These are phyloP conservation scores for Paspalum notatum DNA, from an alignment of 176 grass and related monocot genomes.

Conservation along the genomic window DNA sequence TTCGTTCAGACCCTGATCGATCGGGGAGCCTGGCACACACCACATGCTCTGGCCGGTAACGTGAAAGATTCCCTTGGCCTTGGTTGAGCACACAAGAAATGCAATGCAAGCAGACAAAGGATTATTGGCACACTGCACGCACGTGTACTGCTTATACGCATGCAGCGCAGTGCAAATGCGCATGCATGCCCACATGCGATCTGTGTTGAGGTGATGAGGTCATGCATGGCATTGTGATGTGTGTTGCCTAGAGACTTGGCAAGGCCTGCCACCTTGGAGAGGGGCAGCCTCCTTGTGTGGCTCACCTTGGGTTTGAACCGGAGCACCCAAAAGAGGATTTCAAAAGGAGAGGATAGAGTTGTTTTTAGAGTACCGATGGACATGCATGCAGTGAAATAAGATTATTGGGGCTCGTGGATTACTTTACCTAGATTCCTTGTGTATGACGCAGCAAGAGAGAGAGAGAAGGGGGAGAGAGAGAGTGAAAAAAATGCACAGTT, in stretches of 20 bases:
- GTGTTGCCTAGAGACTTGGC: conserved; percentile 21
- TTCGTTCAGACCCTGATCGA: neutral
- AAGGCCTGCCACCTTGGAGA: neutral
- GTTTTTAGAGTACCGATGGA: neutral
- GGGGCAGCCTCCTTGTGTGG: conserved; percentile 29
- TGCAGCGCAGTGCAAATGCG: neutral
- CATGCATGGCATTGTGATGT: conserved; percentile 17
- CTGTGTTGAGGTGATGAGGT: neutral
- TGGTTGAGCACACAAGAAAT: neutral
- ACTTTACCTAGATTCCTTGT: conserved; percentile 23
- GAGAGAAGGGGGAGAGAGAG: too few species aligned
- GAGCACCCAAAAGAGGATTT: neutral
- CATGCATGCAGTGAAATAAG: neutral
- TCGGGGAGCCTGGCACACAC: conserved; percentile 28
- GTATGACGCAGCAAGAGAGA: neutral
- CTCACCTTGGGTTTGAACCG: neutral
- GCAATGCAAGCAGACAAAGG: neutral
- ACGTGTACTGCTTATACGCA: too few species aligned
- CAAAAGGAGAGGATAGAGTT: conserved; percentile 5
- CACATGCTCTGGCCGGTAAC: conserved; percentile 21
- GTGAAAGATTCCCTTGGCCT: conserved; percentile 32
- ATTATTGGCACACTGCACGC: neutral
- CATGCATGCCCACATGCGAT: too few species aligned
- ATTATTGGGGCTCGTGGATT: too few species aligned
- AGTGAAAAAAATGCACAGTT: neutral